Evolutionary conservation across 1,139 yeast genomes (phyloP).

Genomic region (Trichomonascaceae sp.): DNA sequence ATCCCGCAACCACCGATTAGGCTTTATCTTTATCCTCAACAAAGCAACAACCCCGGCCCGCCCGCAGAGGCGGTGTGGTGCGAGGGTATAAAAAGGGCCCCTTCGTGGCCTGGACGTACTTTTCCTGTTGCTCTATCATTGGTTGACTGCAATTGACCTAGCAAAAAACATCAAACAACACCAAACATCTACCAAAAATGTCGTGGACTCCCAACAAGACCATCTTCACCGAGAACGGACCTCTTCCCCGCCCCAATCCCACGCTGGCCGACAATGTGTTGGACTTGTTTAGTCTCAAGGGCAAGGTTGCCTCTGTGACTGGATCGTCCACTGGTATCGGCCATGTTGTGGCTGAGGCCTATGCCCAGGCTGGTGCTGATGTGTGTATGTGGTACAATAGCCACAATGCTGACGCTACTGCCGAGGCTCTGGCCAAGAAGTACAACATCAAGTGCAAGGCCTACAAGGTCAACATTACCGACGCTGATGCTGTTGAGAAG

Average conservation of each 20-base stretch:
- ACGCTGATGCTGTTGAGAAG: constrained; percentile 26
- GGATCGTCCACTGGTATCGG: constrained; percentile 88
- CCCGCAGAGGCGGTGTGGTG: too few relatives aligned
- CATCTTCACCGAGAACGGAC: constrained; percentile 23
- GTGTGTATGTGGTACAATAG: constrained; percentile 74
- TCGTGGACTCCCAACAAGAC: constrained; percentile 11
- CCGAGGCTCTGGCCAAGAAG: constrained; percentile 40
- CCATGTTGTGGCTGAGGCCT: constrained; percentile 67
- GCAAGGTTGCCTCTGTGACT: constrained; percentile 73
- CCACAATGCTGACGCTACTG: constrained; percentile 47
- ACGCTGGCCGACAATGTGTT: constrained; percentile 21
- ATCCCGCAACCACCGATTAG: too few relatives aligned
- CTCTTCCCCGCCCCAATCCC: constrained; percentile 24
- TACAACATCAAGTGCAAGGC: constrained; percentile 60
- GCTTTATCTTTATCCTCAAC: too few relatives aligned
- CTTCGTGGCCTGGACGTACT: constrained; percentile 1
- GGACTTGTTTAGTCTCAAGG: constrained; percentile 39
- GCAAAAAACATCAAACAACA: too few relatives aligned
- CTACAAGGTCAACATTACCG: constrained; percentile 46
- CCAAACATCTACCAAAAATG: constrained; percentile 5
- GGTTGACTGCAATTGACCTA: neutral
- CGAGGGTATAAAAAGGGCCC: constrained; percentile 4
- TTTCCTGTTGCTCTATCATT: neutral
- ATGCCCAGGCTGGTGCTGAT: constrained; percentile 83
- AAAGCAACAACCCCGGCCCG: too few relatives aligned